Percentiles rank a stretch among this genome's conserved stretches.
phyloP scores from a whole-genome alignment of 306 rosid species.

The Glycyrrhiza uralensis region DNA sequence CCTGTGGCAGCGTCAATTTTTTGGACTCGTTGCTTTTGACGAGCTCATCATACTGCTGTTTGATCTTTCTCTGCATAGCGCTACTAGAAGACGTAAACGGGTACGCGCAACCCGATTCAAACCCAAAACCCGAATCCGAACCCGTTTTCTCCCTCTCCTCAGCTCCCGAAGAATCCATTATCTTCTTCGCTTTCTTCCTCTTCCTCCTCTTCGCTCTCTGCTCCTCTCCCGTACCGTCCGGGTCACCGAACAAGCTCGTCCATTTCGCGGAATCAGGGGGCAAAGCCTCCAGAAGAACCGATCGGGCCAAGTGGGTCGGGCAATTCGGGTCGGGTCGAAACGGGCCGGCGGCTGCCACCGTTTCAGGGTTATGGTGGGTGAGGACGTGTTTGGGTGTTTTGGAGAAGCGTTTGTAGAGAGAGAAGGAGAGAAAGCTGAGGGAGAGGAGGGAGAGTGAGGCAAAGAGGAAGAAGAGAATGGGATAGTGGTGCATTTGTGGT shows the following conservation, averaged over 20 bases:
- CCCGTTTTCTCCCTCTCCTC: constrained; percentile 10
- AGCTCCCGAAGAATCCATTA: constrained; percentile 27
- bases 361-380: constrained; percentile 12
- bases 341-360: background rate
- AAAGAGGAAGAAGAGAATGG: constrained; percentile 38
- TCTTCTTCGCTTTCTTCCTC: constrained; percentile 71
- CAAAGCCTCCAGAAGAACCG: constrained; percentile 42
- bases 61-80: background rate
- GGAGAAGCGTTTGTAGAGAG: constrained; percentile 30
- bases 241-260: constrained; percentile 38
- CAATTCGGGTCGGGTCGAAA: constrained; percentile 1
- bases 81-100: background rate
- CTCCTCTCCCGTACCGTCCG: constrained; percentile 28
- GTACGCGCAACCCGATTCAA: background rate
- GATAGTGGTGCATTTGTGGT: constrained; percentile 27
- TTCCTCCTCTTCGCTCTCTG: constrained; percentile 59
- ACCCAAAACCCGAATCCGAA: background rate
- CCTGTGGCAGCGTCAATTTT: background rate
- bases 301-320: constrained; percentile 39
- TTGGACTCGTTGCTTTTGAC: background rate
- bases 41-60: background rate
- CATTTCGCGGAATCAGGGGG: constrained; percentile 58
- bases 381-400: background rate
- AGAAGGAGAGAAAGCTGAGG: constrained; percentile 30
- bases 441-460: constrained; percentile 24